Evolutionary conservation across 2,329 filamentous ascomycete species (phyloP), one percentile per base, ranked within the genome.

Genomic region (Sclerotinia borealis): DNA sequence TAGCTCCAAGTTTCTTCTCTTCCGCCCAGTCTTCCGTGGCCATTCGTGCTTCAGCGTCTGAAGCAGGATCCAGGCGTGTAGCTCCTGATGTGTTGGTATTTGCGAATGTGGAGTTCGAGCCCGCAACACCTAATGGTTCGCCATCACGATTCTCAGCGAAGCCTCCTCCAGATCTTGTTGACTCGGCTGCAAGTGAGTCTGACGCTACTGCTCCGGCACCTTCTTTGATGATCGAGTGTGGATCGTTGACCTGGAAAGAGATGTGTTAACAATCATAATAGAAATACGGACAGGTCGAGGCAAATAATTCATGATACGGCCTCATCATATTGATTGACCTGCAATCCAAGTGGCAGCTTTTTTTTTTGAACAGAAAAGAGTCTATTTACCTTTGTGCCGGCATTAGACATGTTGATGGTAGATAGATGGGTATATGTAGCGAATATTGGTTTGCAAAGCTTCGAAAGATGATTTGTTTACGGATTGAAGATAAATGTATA

Each of bases 151-250:
- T 90, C 63, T 81, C 74, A 47, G 81, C 77, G 70, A 90, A 91
- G 15, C 75, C 77, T 67, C 89, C 90, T 63, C 81, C 81, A 27
- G 78, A 69, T 52, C 79, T 77, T 64, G 85, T 76, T 0, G 90
- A 95, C 71, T 93, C 87, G 64, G 85, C 88, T 13, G 91, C 91
- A 6, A 96, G 85, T 8, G 90, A 93, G 76, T 89, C 89, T 17
- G 82, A 78, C 50, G 82, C 77, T 1, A 93, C 81, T 31, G 79
- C 71, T 59, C 91, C 91, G 6, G 87, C 78, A 17, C 81, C 78
- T 75, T 95, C 91, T 19, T 78, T 74, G 64, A 80, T 71, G 1
- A 72, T 63, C 34, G 84, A 82, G 52, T 82, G 75, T 62, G 80
- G 78, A 50, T 76, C 75, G 22, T 76, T 76, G 65, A 84, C 82